Conservation (phyloP, 345 rosid species). For the Rhizophora apiculata region DNA sequence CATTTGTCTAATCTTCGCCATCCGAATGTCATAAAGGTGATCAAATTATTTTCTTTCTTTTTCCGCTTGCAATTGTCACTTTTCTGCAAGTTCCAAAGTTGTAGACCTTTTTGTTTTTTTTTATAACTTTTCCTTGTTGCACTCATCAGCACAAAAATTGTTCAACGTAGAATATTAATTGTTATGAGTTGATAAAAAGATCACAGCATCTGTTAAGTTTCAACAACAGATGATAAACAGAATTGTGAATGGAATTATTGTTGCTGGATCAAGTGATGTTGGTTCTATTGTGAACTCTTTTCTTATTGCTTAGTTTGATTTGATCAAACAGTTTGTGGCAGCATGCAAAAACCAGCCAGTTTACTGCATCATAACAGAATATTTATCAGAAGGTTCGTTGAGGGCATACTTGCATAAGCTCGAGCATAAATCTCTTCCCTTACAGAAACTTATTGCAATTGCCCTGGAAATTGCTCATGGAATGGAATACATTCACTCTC, state of each 20-base stretch:
- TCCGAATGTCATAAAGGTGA: slow-evolving; percentile 85
- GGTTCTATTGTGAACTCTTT: background rate
- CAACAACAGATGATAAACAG: background rate
- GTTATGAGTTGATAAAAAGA: background rate
- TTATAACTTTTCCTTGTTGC: background rate
- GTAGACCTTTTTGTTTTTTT: background rate
- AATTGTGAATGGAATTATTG: background rate
- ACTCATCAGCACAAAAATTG: background rate
- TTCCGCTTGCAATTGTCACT: background rate
- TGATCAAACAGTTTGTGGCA: slow-evolving; percentile 54
- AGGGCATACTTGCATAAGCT: slow-evolving; percentile 93
- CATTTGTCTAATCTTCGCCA: slow-evolving; percentile 71
- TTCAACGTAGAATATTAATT: background rate
- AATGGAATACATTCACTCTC: slow-evolving; percentile 91
- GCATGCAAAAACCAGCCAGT: slow-evolving; percentile 73
- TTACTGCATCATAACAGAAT: slow-evolving; percentile 67
- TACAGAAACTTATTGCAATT: slow-evolving; percentile 55
- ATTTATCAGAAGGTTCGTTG: slow-evolving; percentile 68
- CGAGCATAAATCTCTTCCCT: slow-evolving; percentile 65
- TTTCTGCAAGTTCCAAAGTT: background rate
- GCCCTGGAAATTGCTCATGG: slow-evolving; percentile 85
- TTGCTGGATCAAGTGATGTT: background rate
- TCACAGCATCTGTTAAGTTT: background rate
- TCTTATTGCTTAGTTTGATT: background rate
- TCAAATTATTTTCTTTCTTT: background rate